Percentiles rank a stretch among this genome's conserved stretches.
Evolutionary conservation across 768 basidiomycete species (phyloP).

Genomic region (Piloderma croceum): DNA sequence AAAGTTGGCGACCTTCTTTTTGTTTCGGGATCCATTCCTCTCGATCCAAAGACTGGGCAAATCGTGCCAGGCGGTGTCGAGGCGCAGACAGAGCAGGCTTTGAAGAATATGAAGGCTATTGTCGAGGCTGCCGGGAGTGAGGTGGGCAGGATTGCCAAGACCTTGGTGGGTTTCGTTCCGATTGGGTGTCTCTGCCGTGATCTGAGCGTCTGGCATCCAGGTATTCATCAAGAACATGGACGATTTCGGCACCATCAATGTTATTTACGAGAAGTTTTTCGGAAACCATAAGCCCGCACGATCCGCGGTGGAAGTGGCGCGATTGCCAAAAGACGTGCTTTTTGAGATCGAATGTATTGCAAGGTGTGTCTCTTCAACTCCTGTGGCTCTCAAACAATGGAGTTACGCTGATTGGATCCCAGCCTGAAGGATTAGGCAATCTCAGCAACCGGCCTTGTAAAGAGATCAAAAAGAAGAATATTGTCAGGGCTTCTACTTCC

Average conservation of each 20-base stretch:
- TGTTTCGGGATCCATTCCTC: constrained; percentile 82
- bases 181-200: background rate
- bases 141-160: constrained; percentile 81
- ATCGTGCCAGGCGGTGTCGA: constrained; percentile 73
- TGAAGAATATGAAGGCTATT: constrained; percentile 81
- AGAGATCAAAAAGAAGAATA: too few relatives aligned
- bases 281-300: constrained; percentile 90
- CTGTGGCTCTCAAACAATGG: too few relatives aligned
- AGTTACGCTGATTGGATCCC: too few relatives aligned
- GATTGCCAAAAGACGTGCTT: constrained; percentile 85
- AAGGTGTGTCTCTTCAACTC: constrained; percentile 40
- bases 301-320: constrained; percentile 83
- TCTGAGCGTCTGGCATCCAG: constrained; percentile 32
- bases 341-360: constrained; percentile 92
- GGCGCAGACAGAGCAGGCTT: constrained; percentile 74
- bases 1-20: constrained; percentile 82
- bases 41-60: constrained; percentile 66
- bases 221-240: constrained; percentile 92
- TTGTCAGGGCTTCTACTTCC: too few relatives aligned
- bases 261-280: constrained; percentile 78
- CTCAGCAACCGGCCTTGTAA: too few relatives aligned
- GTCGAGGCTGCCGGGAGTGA: constrained; percentile 79
- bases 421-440: too few relatives aligned
- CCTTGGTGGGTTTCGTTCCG: constrained; percentile 61
- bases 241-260: constrained; percentile 82